Percentiles rank a stretch among this genome's conserved stretches.
Evolutionary conservation across 371 early-diverging fungal species (phyloP).

Genomic region (Conidiobolus incongruus): DNA sequence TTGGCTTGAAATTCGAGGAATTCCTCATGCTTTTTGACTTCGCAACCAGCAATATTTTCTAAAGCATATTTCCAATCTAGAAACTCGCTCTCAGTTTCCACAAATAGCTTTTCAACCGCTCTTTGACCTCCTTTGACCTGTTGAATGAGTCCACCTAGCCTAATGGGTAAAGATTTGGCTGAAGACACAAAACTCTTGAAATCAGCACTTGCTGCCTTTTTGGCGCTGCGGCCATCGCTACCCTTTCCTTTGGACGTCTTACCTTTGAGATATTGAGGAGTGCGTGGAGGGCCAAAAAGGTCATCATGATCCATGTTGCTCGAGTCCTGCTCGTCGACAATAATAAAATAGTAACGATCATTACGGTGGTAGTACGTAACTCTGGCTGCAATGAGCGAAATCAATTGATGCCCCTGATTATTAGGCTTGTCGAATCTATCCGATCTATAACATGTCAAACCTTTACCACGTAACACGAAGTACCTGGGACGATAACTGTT

Average conservation of each 20-base stretch:
- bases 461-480: constrained; percentile 2
- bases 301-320: no score
- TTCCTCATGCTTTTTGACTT: no score
- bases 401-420: not conserved
- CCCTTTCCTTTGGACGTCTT: not conserved
- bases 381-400: not conserved
- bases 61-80: not conserved
- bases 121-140: not conserved
- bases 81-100: not conserved
- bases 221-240: no score
- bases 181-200: not conserved
- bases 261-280: no score
- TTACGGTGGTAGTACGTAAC: not conserved
- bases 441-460: not conserved
- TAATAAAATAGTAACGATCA: not conserved
- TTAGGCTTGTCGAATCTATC: constrained; percentile 2
- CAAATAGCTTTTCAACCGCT: not conserved
- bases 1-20: no score
- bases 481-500: not conserved
- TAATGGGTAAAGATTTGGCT: not conserved
- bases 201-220: not conserved
- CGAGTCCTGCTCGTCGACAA: not conserved
- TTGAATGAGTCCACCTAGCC: not conserved
- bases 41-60: not conserved
- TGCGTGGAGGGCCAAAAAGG: no score